Evolutionary conservation across 169 alveolate genomes (phyloP).

Genomic region (Perkinsus chesapeaki): DNA sequence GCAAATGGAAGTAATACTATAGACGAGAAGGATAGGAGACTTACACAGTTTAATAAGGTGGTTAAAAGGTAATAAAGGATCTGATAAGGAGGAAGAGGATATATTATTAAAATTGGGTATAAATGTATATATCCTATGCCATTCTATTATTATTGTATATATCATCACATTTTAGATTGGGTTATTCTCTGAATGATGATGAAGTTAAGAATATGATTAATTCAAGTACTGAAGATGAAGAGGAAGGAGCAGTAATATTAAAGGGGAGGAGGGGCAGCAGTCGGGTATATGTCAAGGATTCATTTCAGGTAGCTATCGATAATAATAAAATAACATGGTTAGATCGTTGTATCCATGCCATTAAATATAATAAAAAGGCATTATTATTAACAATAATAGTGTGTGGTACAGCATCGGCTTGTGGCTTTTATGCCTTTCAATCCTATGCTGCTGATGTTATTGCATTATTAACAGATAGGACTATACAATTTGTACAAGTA

Average conservation of each 20-base stretch:
- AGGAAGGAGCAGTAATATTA: neutral
- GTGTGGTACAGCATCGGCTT: neutral
- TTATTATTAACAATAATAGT: neutral
- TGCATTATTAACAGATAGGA: neutral
- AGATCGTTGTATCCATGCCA: neutral
- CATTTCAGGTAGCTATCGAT: neutral
- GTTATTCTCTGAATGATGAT: neutral
- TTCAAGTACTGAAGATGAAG: neutral
- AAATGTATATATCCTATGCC: too few relatives aligned
- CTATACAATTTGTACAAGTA: neutral
- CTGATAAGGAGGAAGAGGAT: too few relatives aligned
- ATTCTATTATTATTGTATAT: too few relatives aligned
- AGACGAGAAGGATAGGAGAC: neutral
- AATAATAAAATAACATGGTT: neutral
- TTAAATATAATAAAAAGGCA: neutral
- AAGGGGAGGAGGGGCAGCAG: too few relatives aligned
- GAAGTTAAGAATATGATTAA: neutral
- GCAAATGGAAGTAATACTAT: neutral
- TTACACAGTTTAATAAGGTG: neutral
- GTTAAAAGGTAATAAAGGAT: neutral
- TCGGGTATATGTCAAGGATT: neutral
- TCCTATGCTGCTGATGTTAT: neutral
- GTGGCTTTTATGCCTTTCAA: neutral
- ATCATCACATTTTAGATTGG: neutral
- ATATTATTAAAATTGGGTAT: too few relatives aligned